phyloP scores from a whole-genome alignment of 768 basidiomycete genomes.

The Mycena filopes region DNA sequence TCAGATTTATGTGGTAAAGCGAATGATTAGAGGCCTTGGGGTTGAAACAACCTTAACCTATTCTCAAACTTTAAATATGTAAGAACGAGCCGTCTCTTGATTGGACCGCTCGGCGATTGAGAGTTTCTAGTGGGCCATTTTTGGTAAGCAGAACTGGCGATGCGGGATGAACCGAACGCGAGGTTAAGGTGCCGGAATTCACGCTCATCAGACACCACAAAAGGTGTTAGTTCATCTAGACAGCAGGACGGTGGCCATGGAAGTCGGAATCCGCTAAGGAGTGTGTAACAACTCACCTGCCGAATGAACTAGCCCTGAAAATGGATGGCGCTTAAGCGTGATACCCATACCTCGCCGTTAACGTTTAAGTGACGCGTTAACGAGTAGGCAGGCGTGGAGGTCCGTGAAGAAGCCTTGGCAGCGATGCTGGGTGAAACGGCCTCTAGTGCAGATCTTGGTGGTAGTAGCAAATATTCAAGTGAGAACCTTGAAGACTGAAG shows the following conservation, averaged over 20 bases:
- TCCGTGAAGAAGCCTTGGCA: constrained; percentile 83
- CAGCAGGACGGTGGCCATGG: constrained; percentile 91
- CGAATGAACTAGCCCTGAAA: constrained; percentile 92
- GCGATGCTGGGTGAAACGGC: constrained; percentile 79
- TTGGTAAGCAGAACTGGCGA: constrained; percentile 77
- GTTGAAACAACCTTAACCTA: constrained; percentile 90
- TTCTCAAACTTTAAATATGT: constrained; percentile 87
- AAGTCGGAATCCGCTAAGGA: constrained; percentile 89
- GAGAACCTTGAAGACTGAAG: constrained; percentile 90
- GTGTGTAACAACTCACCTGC: constrained; percentile 92
- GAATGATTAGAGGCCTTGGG: constrained; percentile 94
- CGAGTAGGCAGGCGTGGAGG: constrained; percentile 85
- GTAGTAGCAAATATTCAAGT: constrained; percentile 91
- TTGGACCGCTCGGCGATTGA: constrained; percentile 85
- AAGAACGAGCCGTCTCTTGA: constrained; percentile 86
- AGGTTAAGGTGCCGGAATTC: constrained; percentile 83
- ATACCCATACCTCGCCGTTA: constrained; percentile 87
- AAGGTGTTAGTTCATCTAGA: constrained; percentile 89
- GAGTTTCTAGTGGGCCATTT: constrained; percentile 87
- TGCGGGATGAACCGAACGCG: constrained; percentile 77
- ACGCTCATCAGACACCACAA: constrained; percentile 89
- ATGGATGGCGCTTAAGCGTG: constrained; percentile 91
- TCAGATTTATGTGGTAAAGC: constrained; percentile 79
- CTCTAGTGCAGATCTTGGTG: constrained; percentile 90
- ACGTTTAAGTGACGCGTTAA: constrained; percentile 76